phyloP scores from a whole-genome alignment of 345 rosid genomes.

The Schrenkiella parvula region DNA sequence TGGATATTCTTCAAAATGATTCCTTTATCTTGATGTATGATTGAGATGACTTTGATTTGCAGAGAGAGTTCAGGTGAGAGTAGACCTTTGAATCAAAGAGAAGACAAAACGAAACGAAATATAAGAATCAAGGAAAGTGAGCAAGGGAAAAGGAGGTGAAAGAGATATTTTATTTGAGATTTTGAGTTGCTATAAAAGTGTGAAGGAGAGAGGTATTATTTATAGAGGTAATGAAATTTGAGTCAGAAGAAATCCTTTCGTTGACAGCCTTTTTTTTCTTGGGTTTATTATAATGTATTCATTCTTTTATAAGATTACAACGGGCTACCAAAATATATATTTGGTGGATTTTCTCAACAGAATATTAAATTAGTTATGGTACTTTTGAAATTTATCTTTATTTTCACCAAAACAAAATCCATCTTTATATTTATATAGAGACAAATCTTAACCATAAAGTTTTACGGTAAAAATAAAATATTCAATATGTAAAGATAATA shows the following conservation, averaged over 20 bases:
- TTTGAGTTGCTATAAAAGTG: slow-evolving; percentile 25
- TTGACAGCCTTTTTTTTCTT: slow-evolving; percentile 32
- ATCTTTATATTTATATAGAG: too few species aligned
- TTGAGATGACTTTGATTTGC: background rate
- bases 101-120: background rate
- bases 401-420: too few species aligned
- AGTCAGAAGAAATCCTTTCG: slow-evolving; percentile 24
- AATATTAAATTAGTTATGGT: background rate
- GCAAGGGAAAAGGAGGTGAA: slow-evolving; percentile 18
- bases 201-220: slow-evolving; percentile 26
- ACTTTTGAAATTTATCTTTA: too few species aligned
- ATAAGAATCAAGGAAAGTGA: slow-evolving; percentile 4
- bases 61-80: too few species aligned
- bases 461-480: too few species aligned
- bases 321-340: slow-evolving; percentile 3
- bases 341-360: slow-evolving; percentile 31
- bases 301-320: background rate
- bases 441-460: too few species aligned
- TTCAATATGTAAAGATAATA: too few species aligned
- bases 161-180: background rate
- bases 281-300: background rate
- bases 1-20: slow-evolving; percentile 1
- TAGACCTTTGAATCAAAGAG: background rate
- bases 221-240: slow-evolving; percentile 18
- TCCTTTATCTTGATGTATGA: slow-evolving; percentile 14